Conservation (phyloP, 1,284 basidiomycete species). For the Malassezia brasiliensis region DNA sequence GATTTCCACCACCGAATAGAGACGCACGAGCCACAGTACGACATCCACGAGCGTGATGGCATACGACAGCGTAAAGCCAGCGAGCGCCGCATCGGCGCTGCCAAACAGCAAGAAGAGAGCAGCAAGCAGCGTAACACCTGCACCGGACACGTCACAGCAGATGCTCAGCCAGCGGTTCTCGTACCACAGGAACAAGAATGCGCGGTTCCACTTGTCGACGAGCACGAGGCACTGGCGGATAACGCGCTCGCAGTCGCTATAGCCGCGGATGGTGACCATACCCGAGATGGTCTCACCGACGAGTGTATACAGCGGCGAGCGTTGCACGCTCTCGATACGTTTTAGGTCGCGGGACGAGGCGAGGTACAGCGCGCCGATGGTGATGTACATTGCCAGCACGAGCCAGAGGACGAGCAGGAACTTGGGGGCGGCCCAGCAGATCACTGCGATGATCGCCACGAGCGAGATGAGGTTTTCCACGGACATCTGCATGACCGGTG, state of each 20-base stretch:
- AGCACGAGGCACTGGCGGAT: constrained; percentile 50
- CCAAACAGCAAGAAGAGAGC: constrained; percentile 54
- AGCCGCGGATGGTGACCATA: constrained; percentile 76
- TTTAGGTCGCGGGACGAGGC: constrained; percentile 45
- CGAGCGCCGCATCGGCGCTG: constrained; percentile 40
- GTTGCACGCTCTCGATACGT: constrained; percentile 43
- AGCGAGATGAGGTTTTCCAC: constrained; percentile 19
- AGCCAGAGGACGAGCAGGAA: constrained; percentile 29
- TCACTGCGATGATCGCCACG: constrained; percentile 25
- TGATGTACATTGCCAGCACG: constrained; percentile 33
- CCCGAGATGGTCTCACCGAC: constrained; percentile 61
- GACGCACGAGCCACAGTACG: constrained; percentile 49
- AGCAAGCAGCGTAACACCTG: constrained; percentile 33
- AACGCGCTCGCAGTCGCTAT: constrained; percentile 69
- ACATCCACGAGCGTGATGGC: constrained; percentile 57
- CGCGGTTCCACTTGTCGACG: constrained; percentile 51
- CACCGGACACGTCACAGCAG: constrained; percentile 43
- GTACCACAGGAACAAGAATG: constrained; percentile 53
- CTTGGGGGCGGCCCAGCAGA: constrained; percentile 40
- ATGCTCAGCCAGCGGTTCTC: constrained; percentile 51
- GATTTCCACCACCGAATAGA: constrained; percentile 46
- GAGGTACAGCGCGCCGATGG: constrained; percentile 44
- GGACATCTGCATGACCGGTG: constrained; percentile 14
- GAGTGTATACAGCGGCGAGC: constrained; percentile 46
- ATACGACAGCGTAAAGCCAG: constrained; percentile 39